Conservation (phyloP, 164 flowering plant genomes). For the Piper betle region DNA sequence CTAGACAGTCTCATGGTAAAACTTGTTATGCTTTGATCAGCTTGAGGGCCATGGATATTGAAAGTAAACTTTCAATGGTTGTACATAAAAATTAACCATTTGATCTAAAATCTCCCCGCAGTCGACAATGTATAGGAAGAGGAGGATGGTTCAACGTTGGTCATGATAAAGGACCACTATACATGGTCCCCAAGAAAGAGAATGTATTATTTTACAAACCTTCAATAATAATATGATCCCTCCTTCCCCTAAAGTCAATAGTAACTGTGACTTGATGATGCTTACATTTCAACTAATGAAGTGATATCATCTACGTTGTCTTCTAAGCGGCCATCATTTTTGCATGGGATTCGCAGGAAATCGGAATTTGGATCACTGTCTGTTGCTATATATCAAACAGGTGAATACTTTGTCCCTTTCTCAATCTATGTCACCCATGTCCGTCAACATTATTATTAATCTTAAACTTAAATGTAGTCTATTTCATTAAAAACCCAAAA, state of each 20-base stretch:
- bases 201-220: background rate
- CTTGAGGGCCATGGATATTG: too few species aligned
- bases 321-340: background rate
- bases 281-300: background rate
- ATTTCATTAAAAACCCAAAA: background rate
- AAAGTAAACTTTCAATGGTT: too few species aligned
- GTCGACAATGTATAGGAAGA: too few species aligned
- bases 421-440: background rate
- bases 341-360: background rate
- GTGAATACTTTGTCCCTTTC: background rate
- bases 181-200: background rate
- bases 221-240: background rate
- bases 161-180: too few species aligned
- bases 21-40: too few species aligned
- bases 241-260: background rate
- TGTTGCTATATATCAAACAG: background rate
- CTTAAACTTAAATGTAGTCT: background rate
- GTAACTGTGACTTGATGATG: background rate
- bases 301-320: background rate
- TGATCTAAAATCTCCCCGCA: too few species aligned
- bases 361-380: background rate
- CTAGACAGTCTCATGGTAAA: too few species aligned
- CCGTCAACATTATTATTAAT: too few species aligned
- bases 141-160: too few species aligned
- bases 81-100: too few species aligned